Base-by-base conservation (phyloP, 176 grass and related monocot genomes). In the Dendrocalamus sinicus region DNA sequence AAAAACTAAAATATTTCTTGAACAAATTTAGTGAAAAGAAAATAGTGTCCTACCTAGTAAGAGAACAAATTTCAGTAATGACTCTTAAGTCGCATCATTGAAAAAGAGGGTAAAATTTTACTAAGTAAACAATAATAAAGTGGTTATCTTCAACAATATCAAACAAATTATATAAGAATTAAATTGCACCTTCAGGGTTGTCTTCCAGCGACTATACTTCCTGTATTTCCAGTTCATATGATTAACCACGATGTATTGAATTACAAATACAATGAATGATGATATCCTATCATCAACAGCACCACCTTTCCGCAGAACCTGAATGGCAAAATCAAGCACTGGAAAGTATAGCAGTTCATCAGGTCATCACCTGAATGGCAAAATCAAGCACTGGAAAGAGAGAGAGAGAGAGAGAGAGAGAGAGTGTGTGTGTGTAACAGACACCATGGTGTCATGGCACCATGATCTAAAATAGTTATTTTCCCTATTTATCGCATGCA, bases 151-250 rank as follows among this genome's bases (percentile, higher is more conserved):
- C 16, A 70, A 62, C 20, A 78, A 61, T 20, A 60, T 9, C 5
- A 72, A 77, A 72, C 24, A 76, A 54, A 48, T 83, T 58, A 39
- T 48, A 40, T 23, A 55, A 78, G 30, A 20, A 37, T 28, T 61
- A 69, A 89, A 67, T 0, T 45, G 53, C 85, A 97, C 95, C 96
- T 92, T 93, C 22, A 98, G 59, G 26, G 93, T 91, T 59, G 83
- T 87, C 78, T 82, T 94, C 96, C 93, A 95, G 66, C 30, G 55
- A 88, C 87, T 88, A 80, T 75, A 54, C 40, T 92, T 92, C 83
- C 91, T 95, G 83, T 89, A 93, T 83, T 94, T 95, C 96, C 93
- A 98, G 50, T 91, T 92, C 76, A 95, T 85, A 94, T 95, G 96
- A 92, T 98, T 95, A 82, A 95, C 86, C 83, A 95, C 70, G 67